phyloP scores from a whole-genome alignment of 768 basidiomycete genomes.

The Cystoderma amianthinum region DNA sequence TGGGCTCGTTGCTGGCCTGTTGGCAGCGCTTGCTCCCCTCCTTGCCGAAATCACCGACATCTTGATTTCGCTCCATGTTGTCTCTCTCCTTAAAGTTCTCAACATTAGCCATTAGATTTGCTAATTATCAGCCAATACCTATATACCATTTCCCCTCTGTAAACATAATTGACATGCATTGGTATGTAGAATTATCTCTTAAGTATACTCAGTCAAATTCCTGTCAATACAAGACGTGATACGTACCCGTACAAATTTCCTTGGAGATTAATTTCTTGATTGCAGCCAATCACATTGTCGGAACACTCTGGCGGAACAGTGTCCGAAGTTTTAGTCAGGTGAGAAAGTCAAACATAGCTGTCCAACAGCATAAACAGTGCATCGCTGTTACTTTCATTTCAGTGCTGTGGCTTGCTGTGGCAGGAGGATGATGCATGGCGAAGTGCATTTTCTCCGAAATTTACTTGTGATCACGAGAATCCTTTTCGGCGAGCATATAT shows the following conservation, averaged over 20 bases:
- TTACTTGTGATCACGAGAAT: constrained; percentile 1
- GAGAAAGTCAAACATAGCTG: constrained; percentile 11
- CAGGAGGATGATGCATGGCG: constrained; percentile 3
- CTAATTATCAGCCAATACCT: no score
- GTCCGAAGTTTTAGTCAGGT: no score
- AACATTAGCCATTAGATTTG: constrained; percentile 7
- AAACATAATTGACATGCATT: no score
- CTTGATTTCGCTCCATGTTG: constrained; percentile 9
- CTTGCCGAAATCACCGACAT: constrained; percentile 9
- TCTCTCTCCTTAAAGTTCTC: constrained; percentile 10
- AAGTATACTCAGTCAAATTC: no score
- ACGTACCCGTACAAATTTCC: no score
- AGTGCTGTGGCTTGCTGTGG: constrained; percentile 11
- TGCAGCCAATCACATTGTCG: no score
- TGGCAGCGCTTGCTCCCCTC: constrained; percentile 8
- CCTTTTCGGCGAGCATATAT: constrained; percentile 2
- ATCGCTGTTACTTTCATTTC: constrained; percentile 7
- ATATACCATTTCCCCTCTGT: no score
- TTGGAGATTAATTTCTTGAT: no score
- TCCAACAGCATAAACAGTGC: constrained; percentile 24
- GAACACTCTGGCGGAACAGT: no score
- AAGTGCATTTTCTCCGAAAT: background rate
- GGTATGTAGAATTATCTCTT: no score
- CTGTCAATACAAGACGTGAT: no score
- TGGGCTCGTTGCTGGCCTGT: constrained; percentile 10